Conservation (phyloP, 768 basidiomycete genomes). For the Mycena sanguinolenta region DNA sequence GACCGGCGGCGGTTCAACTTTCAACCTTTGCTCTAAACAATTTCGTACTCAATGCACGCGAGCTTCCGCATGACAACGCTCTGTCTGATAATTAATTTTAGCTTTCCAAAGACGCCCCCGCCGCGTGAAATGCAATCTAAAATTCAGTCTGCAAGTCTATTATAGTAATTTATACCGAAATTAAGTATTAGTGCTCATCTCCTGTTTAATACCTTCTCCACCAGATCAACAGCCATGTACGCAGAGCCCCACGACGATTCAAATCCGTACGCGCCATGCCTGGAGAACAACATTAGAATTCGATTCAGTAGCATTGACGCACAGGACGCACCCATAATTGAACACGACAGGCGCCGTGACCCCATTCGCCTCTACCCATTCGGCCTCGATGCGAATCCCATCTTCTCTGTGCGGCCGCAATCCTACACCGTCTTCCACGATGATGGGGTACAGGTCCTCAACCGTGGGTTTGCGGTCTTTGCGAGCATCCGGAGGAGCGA, state of each 20-base stretch:
- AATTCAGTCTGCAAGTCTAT: too few relatives aligned
- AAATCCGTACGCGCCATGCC: conserved; percentile 62
- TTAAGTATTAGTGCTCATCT: too few relatives aligned
- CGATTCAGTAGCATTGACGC: too few relatives aligned
- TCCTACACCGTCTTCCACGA: conserved; percentile 54
- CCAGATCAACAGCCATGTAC: conserved; percentile 48
- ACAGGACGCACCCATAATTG: conserved; percentile 67
- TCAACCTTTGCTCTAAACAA: too few relatives aligned
- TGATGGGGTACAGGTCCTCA: conserved; percentile 50
- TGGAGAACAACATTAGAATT: conserved; percentile 27
- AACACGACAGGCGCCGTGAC: conserved; percentile 58
- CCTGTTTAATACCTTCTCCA: conserved; percentile 32
- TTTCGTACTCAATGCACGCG: too few relatives aligned
- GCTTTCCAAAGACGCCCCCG: too few relatives aligned
- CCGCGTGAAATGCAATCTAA: too few relatives aligned
- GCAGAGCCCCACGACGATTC: conserved; percentile 60
- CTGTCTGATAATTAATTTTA: too few relatives aligned
- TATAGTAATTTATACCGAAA: too few relatives aligned
- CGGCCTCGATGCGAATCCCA: conserved; percentile 69
- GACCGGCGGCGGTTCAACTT: too few relatives aligned
- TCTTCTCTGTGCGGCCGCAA: conserved; percentile 68
- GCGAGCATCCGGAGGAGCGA: conserved; percentile 50
- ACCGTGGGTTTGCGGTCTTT: conserved; percentile 46
- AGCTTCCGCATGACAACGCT: too few relatives aligned
- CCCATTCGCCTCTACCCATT: conserved; percentile 41